A percentile compares a stretch with the other conserved stretches of the same genome.
These are phyloP conservation scores for Dalbergia cochinchinensis DNA, from an alignment of 306 rosid genomes.

Conservation along the genomic window DNA sequence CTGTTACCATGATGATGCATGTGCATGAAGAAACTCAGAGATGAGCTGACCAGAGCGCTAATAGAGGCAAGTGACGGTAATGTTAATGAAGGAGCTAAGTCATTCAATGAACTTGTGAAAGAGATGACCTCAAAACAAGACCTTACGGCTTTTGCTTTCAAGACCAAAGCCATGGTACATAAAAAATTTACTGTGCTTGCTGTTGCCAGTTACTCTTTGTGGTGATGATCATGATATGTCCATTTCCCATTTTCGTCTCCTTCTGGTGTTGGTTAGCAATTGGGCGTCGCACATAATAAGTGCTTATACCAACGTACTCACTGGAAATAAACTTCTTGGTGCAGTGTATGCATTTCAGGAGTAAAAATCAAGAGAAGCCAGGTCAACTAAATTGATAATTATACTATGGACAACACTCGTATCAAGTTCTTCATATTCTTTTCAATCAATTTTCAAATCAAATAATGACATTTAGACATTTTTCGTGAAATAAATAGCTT, in stretches of 20 bases:
- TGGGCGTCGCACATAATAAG: neutral
- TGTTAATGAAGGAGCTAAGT: slow-evolving; percentile 52
- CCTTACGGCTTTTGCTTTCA: slow-evolving; percentile 76
- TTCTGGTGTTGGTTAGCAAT: neutral
- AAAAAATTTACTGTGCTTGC: neutral
- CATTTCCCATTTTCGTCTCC: neutral
- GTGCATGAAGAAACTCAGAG: slow-evolving; percentile 65
- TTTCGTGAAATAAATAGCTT: too few relatives aligned
- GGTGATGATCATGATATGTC: neutral
- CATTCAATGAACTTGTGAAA: slow-evolving; percentile 76
- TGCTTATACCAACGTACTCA: neutral
- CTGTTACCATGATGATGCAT: slow-evolving; percentile 38
- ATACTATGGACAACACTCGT: neutral
- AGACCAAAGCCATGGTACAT: slow-evolving; percentile 84
- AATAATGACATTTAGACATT: too few relatives aligned
- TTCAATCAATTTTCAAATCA: too few relatives aligned
- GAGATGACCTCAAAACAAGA: slow-evolving; percentile 67
- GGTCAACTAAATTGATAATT: neutral
- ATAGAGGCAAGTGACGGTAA: slow-evolving; percentile 64
- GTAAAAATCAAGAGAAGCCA: slow-evolving; percentile 23
- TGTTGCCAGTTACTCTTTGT: neutral
- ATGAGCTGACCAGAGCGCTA: slow-evolving; percentile 71
- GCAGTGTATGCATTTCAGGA: slow-evolving; percentile 23
- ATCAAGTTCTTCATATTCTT: too few relatives aligned
- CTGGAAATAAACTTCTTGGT: neutral